phyloP scores from a whole-genome alignment of 176 grass and related monocot genomes.

The Elymus sibiricus region DNA sequence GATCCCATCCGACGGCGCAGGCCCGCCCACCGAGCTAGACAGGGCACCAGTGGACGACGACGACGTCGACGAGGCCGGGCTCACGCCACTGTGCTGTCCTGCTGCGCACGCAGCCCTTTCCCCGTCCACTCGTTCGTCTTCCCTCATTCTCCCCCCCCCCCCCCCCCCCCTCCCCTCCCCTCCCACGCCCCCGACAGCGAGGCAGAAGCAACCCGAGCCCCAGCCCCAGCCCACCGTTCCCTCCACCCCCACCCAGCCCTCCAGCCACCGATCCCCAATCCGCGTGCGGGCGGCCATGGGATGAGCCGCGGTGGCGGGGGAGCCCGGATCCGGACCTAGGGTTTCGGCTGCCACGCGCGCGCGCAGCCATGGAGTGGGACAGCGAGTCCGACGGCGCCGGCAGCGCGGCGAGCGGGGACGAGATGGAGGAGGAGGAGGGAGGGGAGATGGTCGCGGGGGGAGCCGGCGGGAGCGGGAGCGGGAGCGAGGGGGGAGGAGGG shows the following conservation, averaged over 20 bases:
- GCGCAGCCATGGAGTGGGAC: constrained; percentile 73
- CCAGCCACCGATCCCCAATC: not conserved
- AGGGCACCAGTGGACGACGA: not conserved
- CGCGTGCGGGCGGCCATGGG: constrained; percentile 19
- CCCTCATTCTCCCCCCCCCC: not conserved
- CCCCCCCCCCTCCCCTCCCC: too few relatives aligned
- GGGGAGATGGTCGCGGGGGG: not conserved
- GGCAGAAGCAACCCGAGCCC: constrained; percentile 5
- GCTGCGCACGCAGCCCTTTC: not conserved
- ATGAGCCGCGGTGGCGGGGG: constrained; percentile 17
- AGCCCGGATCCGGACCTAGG: constrained; percentile 54
- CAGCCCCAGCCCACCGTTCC: constrained; percentile 23
- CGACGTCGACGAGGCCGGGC: not conserved
- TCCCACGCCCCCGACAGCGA: not conserved
- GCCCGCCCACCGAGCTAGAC: not conserved
- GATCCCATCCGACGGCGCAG: not conserved
- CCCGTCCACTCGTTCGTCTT: constrained; percentile 46
- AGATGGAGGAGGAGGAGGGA: constrained; percentile 33
- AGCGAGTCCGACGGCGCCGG: constrained; percentile 78
- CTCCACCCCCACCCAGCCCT: constrained; percentile 13
- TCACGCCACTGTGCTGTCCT: not conserved
- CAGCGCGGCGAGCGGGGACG: constrained; percentile 39
- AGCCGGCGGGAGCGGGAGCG: not conserved
- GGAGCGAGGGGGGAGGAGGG: not conserved
- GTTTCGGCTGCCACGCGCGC: constrained; percentile 20